Percentiles rank a stretch among this genome's conserved stretches.
Evolutionary conservation across 2,329 filamentous ascomycete species (phyloP).

Genomic region (Truncatella angustata): DNA sequence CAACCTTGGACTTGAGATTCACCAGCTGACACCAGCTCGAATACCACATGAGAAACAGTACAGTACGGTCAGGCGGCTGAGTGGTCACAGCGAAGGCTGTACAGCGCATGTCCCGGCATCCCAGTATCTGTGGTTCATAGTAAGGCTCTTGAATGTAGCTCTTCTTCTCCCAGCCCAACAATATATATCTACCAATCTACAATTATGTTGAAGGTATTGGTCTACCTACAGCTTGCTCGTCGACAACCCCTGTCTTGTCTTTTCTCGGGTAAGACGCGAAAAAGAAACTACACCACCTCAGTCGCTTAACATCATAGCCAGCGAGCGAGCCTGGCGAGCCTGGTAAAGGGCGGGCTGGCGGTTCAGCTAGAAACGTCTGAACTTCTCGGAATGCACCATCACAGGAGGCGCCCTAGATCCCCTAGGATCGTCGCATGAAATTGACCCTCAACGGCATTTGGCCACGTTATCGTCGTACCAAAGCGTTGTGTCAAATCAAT

Average conservation of each 20-base stretch:
- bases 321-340: not conserved
- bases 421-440: slow-evolving; percentile 6
- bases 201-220: too few relatives aligned
- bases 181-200: too few relatives aligned
- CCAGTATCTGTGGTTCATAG: not conserved
- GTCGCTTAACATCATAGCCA: too few relatives aligned
- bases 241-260: too few relatives aligned
- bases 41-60: too few relatives aligned
- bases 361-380: not conserved
- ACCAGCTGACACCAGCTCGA: too few relatives aligned
- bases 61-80: too few relatives aligned
- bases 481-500: slow-evolving; percentile 7
- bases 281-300: too few relatives aligned
- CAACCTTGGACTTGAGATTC: too few relatives aligned
- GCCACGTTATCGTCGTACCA: slow-evolving; percentile 2
- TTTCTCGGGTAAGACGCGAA: too few relatives aligned
- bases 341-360: not conserved
- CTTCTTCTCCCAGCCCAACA: too few relatives aligned
- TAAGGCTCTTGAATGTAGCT: not conserved
- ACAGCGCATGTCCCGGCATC: not conserved
- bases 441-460: slow-evolving; percentile 7
- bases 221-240: too few relatives aligned
- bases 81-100: not conserved
- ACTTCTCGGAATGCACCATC: slow-evolving; percentile 8
- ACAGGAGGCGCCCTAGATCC: not conserved